These are phyloP conservation scores for Aspergillus pseudoterreus DNA, from an alignment of 2,329 filamentous ascomycete genomes.

Conservation along the genomic window DNA sequence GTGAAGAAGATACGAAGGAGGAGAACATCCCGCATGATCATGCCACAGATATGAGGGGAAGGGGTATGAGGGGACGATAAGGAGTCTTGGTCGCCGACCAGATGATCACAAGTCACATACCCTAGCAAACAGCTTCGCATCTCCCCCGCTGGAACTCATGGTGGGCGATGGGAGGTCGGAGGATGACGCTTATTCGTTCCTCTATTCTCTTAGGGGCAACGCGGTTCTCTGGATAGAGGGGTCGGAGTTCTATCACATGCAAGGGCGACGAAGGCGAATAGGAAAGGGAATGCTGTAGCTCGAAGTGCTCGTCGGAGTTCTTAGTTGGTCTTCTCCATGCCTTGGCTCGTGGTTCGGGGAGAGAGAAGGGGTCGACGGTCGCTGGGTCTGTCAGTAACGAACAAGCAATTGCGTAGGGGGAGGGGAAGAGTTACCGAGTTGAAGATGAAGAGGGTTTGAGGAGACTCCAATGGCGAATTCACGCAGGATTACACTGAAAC, in stretches of 20 bases:
- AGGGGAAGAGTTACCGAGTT: neutral
- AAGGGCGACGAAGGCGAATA: slow-evolving; percentile 3
- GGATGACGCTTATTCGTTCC: slow-evolving; percentile 1
- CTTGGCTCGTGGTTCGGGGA: slow-evolving; percentile 4
- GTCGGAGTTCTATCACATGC: neutral
- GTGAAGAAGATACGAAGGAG: slow-evolving; percentile 2
- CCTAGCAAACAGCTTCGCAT: slow-evolving; percentile 98
- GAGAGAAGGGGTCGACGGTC: neutral
- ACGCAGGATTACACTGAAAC: neutral
- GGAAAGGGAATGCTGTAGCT: slow-evolving; percentile 4
- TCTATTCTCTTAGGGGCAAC: neutral
- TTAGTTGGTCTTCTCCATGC: slow-evolving; percentile 24
- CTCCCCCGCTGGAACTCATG: slow-evolving; percentile 72
- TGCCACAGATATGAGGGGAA: slow-evolving; percentile 8
- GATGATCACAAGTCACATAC: slow-evolving; percentile 55
- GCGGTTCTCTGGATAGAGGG: neutral
- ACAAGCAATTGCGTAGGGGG: neutral
- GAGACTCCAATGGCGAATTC: neutral
- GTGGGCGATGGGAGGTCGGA: slow-evolving; percentile 19
- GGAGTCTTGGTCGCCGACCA: slow-evolving; percentile 11
- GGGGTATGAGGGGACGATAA: slow-evolving; percentile 6
- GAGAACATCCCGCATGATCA: slow-evolving; percentile 7
- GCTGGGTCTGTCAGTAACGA: neutral
- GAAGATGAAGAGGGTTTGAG: neutral
- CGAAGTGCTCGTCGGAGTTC: slow-evolving; percentile 8